phyloP scores from a whole-genome alignment of 441 rosid species.

The Gossypium gossypioides region DNA sequence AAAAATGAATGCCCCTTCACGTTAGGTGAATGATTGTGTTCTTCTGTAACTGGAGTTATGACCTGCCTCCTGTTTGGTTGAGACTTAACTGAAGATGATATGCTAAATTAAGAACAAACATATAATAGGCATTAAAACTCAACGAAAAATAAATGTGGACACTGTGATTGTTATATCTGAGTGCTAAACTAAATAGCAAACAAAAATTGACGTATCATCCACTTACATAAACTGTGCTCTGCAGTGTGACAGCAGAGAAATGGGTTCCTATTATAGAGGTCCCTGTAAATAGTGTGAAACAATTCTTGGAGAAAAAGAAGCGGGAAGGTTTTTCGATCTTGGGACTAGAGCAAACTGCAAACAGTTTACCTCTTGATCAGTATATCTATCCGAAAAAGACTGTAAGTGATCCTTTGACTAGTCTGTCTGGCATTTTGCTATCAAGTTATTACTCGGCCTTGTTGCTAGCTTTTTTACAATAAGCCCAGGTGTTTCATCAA shows the following conservation, averaged over 20 bases:
- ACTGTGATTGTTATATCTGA: neutral
- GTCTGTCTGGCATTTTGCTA: neutral
- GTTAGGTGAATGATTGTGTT: neutral
- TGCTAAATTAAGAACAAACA: slow-evolving; percentile 16
- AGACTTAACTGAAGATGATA: no score
- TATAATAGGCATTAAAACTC: slow-evolving; percentile 14
- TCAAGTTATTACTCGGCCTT: neutral
- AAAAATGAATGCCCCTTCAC: neutral
- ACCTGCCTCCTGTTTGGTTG: neutral
- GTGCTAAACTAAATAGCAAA: neutral
- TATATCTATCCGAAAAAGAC: slow-evolving; percentile 63
- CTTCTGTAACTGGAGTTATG: neutral
- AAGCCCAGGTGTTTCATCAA: neutral
- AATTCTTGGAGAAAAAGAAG: slow-evolving; percentile 75
- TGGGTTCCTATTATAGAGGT: slow-evolving; percentile 94
- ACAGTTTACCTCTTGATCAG: slow-evolving; percentile 66
- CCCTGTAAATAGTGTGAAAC: slow-evolving; percentile 63
- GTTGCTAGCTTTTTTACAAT: neutral
- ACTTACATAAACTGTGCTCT: slow-evolving; percentile 14
- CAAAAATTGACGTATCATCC: neutral
- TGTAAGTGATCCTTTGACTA: slow-evolving; percentile 30
- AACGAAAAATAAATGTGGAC: slow-evolving; percentile 1
- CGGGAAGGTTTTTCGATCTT: slow-evolving; percentile 79
- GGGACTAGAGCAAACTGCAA: slow-evolving; percentile 95
- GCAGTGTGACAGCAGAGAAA: slow-evolving; percentile 91